phyloP scores from a whole-genome alignment of 2,329 filamentous ascomycete species.

The Macrophomina phaseolina region DNA sequence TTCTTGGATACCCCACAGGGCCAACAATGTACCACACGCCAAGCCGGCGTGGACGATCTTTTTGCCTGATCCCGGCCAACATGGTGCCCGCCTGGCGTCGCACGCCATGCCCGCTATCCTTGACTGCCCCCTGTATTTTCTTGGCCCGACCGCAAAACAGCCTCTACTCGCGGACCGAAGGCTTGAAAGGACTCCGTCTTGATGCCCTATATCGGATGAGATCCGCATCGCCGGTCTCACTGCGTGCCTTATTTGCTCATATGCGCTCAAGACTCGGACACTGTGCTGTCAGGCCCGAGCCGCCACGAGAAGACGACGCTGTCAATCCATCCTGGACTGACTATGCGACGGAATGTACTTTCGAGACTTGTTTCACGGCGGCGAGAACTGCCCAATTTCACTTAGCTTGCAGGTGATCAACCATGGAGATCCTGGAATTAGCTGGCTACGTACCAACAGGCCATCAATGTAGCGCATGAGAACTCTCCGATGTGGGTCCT shows the following conservation, averaged over 20 bases:
- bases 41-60: neutral
- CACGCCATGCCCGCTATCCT: constrained; percentile 3
- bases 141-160: neutral
- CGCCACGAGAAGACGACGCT: neutral
- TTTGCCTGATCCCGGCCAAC: neutral
- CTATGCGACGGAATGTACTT: neutral
- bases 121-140: neutral
- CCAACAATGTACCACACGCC: constrained; percentile 16
- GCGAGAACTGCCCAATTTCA: constrained; percentile 3
- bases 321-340: too few relatives aligned
- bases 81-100: neutral
- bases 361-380: neutral
- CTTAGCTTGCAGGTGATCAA: constrained; percentile 30
- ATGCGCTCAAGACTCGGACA: neutral
- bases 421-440: neutral
- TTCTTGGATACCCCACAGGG: neutral
- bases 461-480: constrained; percentile 4
- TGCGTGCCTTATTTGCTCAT: constrained; percentile 19
- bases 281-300: neutral
- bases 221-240: neutral
- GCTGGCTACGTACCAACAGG: neutral
- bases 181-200: neutral
- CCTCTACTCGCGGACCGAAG: neutral
- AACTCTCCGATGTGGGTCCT: neutral
- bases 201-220: neutral